Percentiles rank a stretch among this genome's conserved stretches.
Conservation (phyloP, 768 basidiomycete species). For the Termitomyces bulborhizus region DNA sequence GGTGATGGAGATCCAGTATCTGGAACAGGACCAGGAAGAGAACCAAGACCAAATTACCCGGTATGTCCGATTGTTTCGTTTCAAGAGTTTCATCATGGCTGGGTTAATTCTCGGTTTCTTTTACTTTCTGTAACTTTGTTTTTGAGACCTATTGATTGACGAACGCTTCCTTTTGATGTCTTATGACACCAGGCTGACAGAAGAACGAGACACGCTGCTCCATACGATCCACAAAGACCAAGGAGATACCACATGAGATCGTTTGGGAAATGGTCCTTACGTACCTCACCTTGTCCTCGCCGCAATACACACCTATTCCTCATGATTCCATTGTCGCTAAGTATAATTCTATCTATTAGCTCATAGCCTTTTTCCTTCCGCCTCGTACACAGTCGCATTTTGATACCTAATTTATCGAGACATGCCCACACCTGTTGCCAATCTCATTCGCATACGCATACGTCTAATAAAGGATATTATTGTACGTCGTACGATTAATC, state of each 20-base stretch:
- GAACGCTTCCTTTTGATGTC: conserved; percentile 15
- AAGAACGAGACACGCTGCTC: conserved; percentile 49
- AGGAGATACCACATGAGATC: conserved; percentile 14
- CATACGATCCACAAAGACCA: conserved; percentile 21
- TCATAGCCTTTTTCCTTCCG: conserved; percentile 1
- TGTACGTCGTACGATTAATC: neutral
- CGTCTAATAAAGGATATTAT: conserved; percentile 7
- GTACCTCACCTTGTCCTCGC: neutral
- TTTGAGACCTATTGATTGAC: conserved; percentile 32
- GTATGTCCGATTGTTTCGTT: conserved; percentile 63
- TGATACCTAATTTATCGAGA: conserved; percentile 14
- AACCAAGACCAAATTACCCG: conserved; percentile 66
- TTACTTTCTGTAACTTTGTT: conserved; percentile 40
- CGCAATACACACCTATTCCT: neutral
- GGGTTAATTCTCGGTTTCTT: conserved; percentile 49
- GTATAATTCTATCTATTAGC: neutral
- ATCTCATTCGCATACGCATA: conserved; percentile 5
- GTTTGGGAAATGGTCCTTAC: neutral
- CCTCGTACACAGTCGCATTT: conserved; percentile 1
- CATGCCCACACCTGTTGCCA: conserved; percentile 7
- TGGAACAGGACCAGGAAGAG: conserved; percentile 78
- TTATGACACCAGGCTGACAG: conserved; percentile 53
- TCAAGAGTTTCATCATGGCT: conserved; percentile 50
- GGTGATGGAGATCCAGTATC: conserved; percentile 75
- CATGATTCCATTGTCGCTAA: conserved; percentile 1